Percentiles rank a stretch among this genome's conserved stretches.
These are phyloP conservation scores for Epicoccum sorghinum DNA, from an alignment of 2,329 filamentous ascomycete species.

Conservation along the genomic window DNA sequence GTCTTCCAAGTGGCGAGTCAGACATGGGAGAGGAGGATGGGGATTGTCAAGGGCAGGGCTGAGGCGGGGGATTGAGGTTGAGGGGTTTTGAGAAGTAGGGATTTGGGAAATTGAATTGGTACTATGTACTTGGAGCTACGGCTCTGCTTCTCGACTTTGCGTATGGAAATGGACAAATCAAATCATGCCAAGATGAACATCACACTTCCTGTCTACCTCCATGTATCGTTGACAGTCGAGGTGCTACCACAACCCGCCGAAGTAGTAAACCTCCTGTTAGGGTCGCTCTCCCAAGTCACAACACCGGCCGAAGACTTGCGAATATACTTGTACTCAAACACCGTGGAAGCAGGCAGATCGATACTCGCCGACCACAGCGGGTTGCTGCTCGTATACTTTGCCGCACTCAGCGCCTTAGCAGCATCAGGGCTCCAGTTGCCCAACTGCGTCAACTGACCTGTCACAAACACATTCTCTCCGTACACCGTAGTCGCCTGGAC, in stretches of 20 bases:
- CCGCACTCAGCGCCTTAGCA: slow-evolving; percentile 50
- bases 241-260: slow-evolving; percentile 27
- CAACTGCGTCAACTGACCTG: slow-evolving; percentile 51
- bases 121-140: no score
- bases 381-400: slow-evolving; percentile 50
- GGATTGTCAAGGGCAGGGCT: neutral
- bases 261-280: slow-evolving; percentile 50
- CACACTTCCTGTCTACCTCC: slow-evolving; percentile 17
- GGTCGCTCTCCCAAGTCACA: slow-evolving; percentile 53
- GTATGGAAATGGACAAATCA: no score
- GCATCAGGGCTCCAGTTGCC: slow-evolving; percentile 51
- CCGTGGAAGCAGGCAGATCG: slow-evolving; percentile 49
- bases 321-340: slow-evolving; percentile 54
- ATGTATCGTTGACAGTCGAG: slow-evolving; percentile 26
- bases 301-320: slow-evolving; percentile 52
- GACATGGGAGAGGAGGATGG: slow-evolving; percentile 8
- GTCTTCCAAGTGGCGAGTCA: neutral
- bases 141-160: no score
- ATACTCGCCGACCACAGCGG: slow-evolving; percentile 55
- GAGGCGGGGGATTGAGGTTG: neutral
- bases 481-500: slow-evolving; percentile 56
- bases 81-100: no score
- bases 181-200: no score
- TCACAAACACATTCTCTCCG: slow-evolving; percentile 56
- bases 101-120: no score